Evolutionary conservation across 768 basidiomycete genomes (phyloP).

Genomic region (Tulasnella calospora): DNA sequence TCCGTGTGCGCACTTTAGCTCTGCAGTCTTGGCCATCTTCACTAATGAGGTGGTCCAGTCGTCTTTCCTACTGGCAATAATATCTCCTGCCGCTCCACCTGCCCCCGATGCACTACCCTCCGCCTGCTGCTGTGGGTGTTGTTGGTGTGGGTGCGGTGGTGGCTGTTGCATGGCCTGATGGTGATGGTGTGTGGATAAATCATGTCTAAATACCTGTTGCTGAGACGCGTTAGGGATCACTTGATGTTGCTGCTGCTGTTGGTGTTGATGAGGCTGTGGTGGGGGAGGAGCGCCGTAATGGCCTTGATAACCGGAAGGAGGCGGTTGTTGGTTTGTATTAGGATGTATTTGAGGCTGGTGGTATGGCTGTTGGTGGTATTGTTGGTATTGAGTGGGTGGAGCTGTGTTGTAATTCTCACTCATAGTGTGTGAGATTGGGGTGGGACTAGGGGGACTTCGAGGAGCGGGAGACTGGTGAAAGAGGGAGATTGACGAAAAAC

Average conservation of each 20-base stretch:
- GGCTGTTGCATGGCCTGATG: conserved; percentile 33
- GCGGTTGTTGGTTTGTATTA: background rate
- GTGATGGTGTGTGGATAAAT: background rate
- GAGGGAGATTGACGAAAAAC: background rate
- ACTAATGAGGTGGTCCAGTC: conserved; percentile 86
- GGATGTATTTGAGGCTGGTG: conserved; percentile 1
- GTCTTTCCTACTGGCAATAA: conserved; percentile 59
- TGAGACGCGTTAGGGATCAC: conserved; percentile 5
- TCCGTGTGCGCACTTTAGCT: conserved; percentile 64
- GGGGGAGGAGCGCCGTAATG: background rate
- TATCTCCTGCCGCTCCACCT: conserved; percentile 19
- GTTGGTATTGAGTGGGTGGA: background rate
- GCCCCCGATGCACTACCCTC: conserved; percentile 26
- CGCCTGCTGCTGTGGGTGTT: background rate
- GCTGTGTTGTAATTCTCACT: conserved; percentile 9
- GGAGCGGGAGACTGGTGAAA: background rate
- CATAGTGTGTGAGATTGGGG: conserved; percentile 5
- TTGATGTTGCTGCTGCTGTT: conserved; percentile 8
- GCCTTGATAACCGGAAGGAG: background rate
- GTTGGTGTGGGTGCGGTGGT: conserved; percentile 28
- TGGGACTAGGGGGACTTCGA: conserved; percentile 2
- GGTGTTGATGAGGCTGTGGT: background rate
- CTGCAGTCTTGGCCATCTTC: conserved; percentile 79
- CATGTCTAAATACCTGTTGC: conserved; percentile 10
- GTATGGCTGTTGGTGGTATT: conserved; percentile 6